phyloP scores from a whole-genome alignment of 2,329 filamentous ascomycete genomes.

The Beauveria sp. region DNA sequence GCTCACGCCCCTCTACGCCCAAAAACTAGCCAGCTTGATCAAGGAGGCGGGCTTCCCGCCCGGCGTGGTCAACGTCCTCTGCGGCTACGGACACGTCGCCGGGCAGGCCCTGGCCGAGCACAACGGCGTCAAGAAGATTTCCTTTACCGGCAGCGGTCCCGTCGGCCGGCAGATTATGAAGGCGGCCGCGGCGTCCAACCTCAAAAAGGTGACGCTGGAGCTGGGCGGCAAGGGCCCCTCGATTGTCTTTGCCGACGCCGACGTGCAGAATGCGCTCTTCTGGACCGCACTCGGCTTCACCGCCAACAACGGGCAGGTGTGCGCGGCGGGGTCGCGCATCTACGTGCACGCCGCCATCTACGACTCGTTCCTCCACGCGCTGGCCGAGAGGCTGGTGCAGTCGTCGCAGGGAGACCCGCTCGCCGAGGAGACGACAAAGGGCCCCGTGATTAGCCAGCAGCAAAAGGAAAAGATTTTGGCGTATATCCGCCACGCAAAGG shows the following conservation, averaged over 20 bases:
- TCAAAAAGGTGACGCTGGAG: slow-evolving; percentile 53
- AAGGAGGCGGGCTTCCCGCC: slow-evolving; percentile 67
- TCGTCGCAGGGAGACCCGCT: slow-evolving; percentile 25
- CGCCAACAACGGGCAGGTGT: slow-evolving; percentile 52
- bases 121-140: slow-evolving; percentile 59
- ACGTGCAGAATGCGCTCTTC: slow-evolving; percentile 32
- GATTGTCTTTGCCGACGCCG: slow-evolving; percentile 51
- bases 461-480: slow-evolving; percentile 57
- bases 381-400: slow-evolving; percentile 47
- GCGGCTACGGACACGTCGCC: slow-evolving; percentile 54
- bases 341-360: slow-evolving; percentile 49
- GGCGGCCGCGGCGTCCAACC: slow-evolving; percentile 46
- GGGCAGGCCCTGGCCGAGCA: slow-evolving; percentile 61
- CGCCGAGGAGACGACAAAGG: slow-evolving; percentile 24
- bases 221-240: slow-evolving; percentile 54
- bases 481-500: slow-evolving; percentile 37
- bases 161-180: slow-evolving; percentile 64
- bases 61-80: slow-evolving; percentile 65
- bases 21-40: slow-evolving; percentile 56
- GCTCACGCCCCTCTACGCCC: slow-evolving; percentile 52
- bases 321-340: slow-evolving; percentile 50
- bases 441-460: slow-evolving; percentile 44
- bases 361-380: slow-evolving; percentile 51
- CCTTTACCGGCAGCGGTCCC: slow-evolving; percentile 64
- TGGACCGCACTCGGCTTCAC: neutral